Evolutionary conservation across 208 protist species (phyloP).

Genomic region (Balamuthia mandrillaris): DNA sequence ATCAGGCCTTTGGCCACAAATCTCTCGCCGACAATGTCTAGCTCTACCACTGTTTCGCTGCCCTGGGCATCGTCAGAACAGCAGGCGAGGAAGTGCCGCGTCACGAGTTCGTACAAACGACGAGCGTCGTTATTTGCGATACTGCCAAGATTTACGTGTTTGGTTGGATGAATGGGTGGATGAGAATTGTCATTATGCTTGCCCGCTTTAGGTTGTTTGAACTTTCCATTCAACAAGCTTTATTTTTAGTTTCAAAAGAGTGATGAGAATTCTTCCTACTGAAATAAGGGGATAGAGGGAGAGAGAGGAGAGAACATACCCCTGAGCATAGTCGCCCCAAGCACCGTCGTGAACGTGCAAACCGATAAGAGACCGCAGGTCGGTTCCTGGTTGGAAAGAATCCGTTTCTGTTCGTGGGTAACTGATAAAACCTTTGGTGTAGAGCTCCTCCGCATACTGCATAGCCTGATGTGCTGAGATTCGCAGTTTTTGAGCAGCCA

Average conservation of each 20-base stretch:
- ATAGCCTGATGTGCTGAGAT: conserved; percentile 91
- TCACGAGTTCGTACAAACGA: conserved; percentile 91
- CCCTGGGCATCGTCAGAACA: conserved; percentile 79
- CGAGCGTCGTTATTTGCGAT: conserved; percentile 11
- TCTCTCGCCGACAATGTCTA: conserved; percentile 52
- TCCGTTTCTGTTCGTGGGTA: conserved; percentile 98
- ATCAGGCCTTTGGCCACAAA: conserved; percentile 74
- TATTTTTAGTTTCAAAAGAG: too few species aligned
- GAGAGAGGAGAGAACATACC: neutral
- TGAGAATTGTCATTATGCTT: conserved; percentile 94
- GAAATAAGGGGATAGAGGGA: neutral
- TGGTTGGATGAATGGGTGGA: conserved; percentile 96
- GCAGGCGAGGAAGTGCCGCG: conserved; percentile 95
- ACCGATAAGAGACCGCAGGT: conserved; percentile 78
- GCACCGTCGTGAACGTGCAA: conserved; percentile 61
- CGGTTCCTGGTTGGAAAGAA: conserved; percentile 74
- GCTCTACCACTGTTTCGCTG: conserved; percentile 2
- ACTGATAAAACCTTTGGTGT: conserved; percentile 93
- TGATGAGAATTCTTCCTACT: neutral
- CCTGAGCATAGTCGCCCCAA: conserved; percentile 69
- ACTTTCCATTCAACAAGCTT: conserved; percentile 59
- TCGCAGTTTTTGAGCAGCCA: conserved; percentile 84
- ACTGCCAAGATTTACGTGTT: conserved; percentile 30
- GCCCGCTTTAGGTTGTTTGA: conserved; percentile 86
- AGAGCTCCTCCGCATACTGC: conserved; percentile 84